A percentile compares a stretch with the other conserved stretches of the same genome.
Conservation (phyloP, 2,329 filamentous ascomycete species). For the Westerdykella ornata region DNA sequence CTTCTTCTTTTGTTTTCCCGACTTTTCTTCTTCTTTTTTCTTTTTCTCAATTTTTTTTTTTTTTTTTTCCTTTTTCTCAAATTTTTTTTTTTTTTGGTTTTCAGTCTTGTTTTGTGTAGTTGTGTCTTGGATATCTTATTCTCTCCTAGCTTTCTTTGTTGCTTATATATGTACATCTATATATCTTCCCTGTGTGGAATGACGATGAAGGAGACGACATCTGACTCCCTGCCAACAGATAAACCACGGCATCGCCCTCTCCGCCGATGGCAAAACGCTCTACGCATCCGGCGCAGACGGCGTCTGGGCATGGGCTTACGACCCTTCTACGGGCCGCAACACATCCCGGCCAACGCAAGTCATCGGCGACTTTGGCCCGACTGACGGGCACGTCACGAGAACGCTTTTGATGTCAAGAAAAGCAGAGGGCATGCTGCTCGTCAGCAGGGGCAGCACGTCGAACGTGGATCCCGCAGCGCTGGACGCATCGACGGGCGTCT, state of each 20-base stretch:
- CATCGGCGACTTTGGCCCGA: slow-evolving; percentile 55
- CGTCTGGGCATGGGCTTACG: slow-evolving; percentile 62
- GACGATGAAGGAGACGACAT: not conserved
- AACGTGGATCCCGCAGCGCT: slow-evolving; percentile 56
- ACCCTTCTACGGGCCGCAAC: slow-evolving; percentile 43
- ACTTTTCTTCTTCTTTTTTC: too few species aligned
- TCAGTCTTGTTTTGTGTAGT: not conserved
- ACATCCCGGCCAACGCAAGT: slow-evolving; percentile 48
- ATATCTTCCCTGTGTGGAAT: too few species aligned
- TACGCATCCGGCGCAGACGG: slow-evolving; percentile 52
- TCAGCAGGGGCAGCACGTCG: slow-evolving; percentile 57
- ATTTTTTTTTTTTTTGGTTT: too few species aligned
- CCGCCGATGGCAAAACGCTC: slow-evolving; percentile 44
- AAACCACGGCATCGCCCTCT: slow-evolving; percentile 49
- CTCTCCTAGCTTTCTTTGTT: not conserved
- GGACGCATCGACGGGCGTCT: slow-evolving; percentile 50
- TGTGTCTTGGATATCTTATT: not conserved
- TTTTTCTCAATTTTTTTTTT: slow-evolving; percentile 1
- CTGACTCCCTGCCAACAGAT: slow-evolving; percentile 23
- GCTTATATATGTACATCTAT: too few species aligned
- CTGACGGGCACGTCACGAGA: slow-evolving; percentile 56
- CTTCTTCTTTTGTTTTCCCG: too few species aligned
- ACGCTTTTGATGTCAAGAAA: slow-evolving; percentile 58
- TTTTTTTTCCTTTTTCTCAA: not conserved
- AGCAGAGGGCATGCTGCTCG: slow-evolving; percentile 52